Conservation (phyloP, 1,284 basidiomycete species). For the Fomes fomentarius region DNA sequence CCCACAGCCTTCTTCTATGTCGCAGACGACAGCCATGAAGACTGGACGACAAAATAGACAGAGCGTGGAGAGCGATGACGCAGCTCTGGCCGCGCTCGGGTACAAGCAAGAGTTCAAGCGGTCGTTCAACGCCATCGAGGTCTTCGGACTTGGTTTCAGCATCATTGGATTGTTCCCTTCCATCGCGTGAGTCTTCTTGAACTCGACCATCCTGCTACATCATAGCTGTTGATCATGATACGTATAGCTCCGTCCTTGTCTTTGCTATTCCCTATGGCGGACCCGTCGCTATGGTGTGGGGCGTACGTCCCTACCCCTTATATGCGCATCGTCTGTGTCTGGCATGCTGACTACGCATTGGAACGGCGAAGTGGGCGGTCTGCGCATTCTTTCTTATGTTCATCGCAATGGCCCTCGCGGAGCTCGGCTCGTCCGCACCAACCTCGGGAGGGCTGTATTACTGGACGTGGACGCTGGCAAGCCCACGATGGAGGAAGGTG, state of each 20-base stretch:
- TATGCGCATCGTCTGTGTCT: no score
- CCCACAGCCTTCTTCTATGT: background rate
- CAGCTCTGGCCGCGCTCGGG: slow-evolving; percentile 36
- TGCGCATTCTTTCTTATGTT: slow-evolving; percentile 57
- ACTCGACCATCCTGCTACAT: no score
- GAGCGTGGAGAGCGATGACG: slow-evolving; percentile 27
- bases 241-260: slow-evolving; percentile 55
- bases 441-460: slow-evolving; percentile 81
- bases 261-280: slow-evolving; percentile 81
- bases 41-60: background rate
- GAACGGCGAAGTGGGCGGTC: slow-evolving; percentile 45
- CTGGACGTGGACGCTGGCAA: slow-evolving; percentile 73
- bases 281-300: slow-evolving; percentile 81
- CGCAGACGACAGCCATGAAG: no score
- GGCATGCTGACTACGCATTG: no score
- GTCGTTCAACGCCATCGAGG: slow-evolving; percentile 43
- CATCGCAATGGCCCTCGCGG: slow-evolving; percentile 69
- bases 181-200: slow-evolving; percentile 30
- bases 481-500: slow-evolving; percentile 64
- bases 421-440: slow-evolving; percentile 73
- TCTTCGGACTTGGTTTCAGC: slow-evolving; percentile 62
- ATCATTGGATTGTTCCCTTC: slow-evolving; percentile 57
- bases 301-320: slow-evolving; percentile 34
- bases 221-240: no score
- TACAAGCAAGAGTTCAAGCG: slow-evolving; percentile 52